These are phyloP conservation scores for Candida dajiaensis DNA, from an alignment of 805 yeast genomes.

Conservation along the genomic window DNA sequence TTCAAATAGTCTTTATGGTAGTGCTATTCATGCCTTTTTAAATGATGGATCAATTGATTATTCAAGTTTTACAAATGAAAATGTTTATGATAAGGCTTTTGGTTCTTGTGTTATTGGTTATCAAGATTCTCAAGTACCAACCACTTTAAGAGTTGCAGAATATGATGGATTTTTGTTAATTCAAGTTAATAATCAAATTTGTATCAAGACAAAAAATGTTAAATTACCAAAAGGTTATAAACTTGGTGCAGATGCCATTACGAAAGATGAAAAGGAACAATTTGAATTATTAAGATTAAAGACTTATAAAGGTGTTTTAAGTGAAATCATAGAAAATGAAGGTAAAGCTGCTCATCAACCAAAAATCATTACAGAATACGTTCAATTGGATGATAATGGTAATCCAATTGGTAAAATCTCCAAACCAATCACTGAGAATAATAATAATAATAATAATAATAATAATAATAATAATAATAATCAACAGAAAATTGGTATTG, in stretches of 20 bases:
- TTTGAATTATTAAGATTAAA: conserved; percentile 61
- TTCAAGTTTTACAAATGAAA: conserved; percentile 20
- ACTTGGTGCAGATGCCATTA: conserved; percentile 49
- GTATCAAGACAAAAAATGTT: conserved; percentile 58
- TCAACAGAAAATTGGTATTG: no score
- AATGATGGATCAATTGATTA: conserved; percentile 49
- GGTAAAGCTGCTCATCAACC: conserved; percentile 41
- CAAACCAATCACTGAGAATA: conserved; percentile 11
- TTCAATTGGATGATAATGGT: conserved; percentile 29
- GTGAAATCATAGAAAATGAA: conserved; percentile 54
- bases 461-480: conserved; percentile 1
- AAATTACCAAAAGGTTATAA: conserved; percentile 37
- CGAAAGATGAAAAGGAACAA: conserved; percentile 43
- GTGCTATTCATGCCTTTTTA: conserved; percentile 50
- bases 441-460: not conserved
- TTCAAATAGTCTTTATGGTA: conserved; percentile 38
- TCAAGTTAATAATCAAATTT: conserved; percentile 67
- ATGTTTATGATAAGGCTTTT: conserved; percentile 31
- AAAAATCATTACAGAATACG: conserved; percentile 36
- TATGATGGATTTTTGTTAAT: conserved; percentile 47
- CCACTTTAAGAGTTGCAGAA: conserved; percentile 60
- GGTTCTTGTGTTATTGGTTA: conserved; percentile 55
- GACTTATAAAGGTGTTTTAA: conserved; percentile 46
- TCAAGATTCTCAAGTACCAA: conserved; percentile 66
- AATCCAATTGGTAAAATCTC: conserved; percentile 23